phyloP scores from a whole-genome alignment of 1,284 basidiomycete genomes.

The Entoloma clypeatum region DNA sequence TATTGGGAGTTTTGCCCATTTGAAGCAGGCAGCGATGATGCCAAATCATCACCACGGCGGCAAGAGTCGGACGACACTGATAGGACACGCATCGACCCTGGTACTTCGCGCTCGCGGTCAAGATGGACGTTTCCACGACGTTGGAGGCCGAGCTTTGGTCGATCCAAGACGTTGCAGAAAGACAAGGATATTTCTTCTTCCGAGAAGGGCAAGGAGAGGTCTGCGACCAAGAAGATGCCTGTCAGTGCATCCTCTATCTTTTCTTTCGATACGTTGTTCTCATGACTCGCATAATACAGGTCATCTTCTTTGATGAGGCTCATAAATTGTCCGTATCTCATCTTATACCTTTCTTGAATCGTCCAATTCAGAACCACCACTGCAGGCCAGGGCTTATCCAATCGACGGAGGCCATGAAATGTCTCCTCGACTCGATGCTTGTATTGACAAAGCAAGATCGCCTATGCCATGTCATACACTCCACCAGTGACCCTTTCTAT shows the following conservation, averaged over 20 bases:
- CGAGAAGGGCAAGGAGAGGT: conserved; percentile 30
- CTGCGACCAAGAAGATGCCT: conserved; percentile 67
- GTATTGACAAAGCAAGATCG: conserved; percentile 83
- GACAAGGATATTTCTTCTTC: too few species aligned
- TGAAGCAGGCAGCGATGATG: conserved; percentile 26
- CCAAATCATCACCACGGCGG: conserved; percentile 15
- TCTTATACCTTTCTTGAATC: conserved; percentile 1
- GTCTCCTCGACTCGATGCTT: conserved; percentile 76
- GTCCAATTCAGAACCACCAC: conserved; percentile 11
- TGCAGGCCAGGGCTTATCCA: conserved; percentile 67
- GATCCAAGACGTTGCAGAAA: too few species aligned
- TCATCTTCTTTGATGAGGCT: conserved; percentile 80
- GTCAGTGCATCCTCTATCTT: conserved; percentile 29
- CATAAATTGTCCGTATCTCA: conserved; percentile 61
- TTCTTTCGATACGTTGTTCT: conserved; percentile 6
- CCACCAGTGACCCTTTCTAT: conserved; percentile 81
- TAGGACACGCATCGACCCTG: conserved; percentile 29
- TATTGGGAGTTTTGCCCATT: conserved; percentile 66
- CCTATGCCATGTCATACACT: conserved; percentile 78
- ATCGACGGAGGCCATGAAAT: conserved; percentile 76
- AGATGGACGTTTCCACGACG: conserved; percentile 31
- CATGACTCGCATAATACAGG: conserved; percentile 26
- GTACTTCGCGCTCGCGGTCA: conserved; percentile 9
- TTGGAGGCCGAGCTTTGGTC: conserved; percentile 7
- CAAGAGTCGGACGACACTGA: conserved; percentile 32